Evolutionary conservation across 2,329 filamentous ascomycete genomes (phyloP).

Genomic region (Periconia sp.): DNA sequence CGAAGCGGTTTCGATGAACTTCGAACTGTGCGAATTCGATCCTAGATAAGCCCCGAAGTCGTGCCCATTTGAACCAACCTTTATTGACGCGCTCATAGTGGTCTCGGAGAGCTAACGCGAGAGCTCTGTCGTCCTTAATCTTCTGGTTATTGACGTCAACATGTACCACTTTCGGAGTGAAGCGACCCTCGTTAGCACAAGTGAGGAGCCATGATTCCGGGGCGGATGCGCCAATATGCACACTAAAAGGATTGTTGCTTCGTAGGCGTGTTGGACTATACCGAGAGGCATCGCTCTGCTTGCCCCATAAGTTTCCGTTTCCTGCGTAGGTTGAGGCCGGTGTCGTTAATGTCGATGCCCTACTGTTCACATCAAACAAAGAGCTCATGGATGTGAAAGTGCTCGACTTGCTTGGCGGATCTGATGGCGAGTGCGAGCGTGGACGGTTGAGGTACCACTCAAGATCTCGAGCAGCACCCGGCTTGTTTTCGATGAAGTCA

Average conservation of each 20-base stretch:
- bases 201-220: constrained; percentile 41
- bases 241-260: constrained; percentile 26
- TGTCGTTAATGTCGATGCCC: constrained; percentile 28
- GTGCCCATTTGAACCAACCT: constrained; percentile 33
- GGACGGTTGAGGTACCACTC: constrained; percentile 43
- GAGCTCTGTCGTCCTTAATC: constrained; percentile 39
- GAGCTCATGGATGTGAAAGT: constrained; percentile 29
- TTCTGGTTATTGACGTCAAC: constrained; percentile 36
- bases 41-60: constrained; percentile 38
- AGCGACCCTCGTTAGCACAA: constrained; percentile 41
- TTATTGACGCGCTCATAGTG: constrained; percentile 39
- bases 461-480: constrained; percentile 42
- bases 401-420: constrained; percentile 23
- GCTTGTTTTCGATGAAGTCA: constrained; percentile 41
- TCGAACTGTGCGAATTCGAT: constrained; percentile 46
- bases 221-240: constrained; percentile 18
- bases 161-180: constrained; percentile 42
- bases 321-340: constrained; percentile 32
- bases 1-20: constrained; percentile 44
- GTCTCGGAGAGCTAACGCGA: constrained; percentile 35
- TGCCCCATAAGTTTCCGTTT: constrained; percentile 20
- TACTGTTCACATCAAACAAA: constrained; percentile 28
- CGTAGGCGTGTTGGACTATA: constrained; percentile 26
- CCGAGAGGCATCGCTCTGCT: constrained; percentile 17
- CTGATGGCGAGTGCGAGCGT: constrained; percentile 24